Evolutionary conservation across 1,284 basidiomycete genomes (phyloP), one percentile per base, ranked within the genome.

Genomic region (Leccinum subfulvum): DNA sequence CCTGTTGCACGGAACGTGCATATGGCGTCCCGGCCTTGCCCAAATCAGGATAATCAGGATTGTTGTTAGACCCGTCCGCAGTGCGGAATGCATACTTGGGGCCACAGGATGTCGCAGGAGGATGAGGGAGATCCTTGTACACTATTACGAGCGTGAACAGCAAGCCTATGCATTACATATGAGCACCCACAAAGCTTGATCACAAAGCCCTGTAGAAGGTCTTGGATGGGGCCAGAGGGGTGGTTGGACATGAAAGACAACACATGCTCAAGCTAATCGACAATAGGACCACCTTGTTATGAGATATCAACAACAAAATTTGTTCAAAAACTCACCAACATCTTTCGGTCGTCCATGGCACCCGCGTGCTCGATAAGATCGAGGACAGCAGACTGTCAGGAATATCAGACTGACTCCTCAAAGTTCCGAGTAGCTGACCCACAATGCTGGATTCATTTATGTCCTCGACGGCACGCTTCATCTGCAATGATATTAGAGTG

Each of bases 91-190:
- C 82, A 66, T 84, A 88, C 56, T 83, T 67, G 30, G 81, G 77
- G 9, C 90, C 85, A 39, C 92, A 77, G 67, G 81, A 86, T 2
- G 90, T 87, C 4, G 84, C 76, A 6, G 91, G 82, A 3, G 92
- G 92, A 72, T 94, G 92, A 0, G 84, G 76, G 37, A 94, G 80
- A 67, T 94, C 91, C 69, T 88, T 86, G 75, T 91, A 93, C 61
- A 92, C 90, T 89, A 66, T 4, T 56, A 47, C 18, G 3, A 35
- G 16, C 4, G 35, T 67, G 49, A 66, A 68, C 56, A 13, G 18
- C 55, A 56, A 13, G 14, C 56, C 14, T 28, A 57, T 13, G 33
- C 10, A 21, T 3, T n/a, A 39, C 21, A 9, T 1, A 14, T 9
- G 14, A 49, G 53, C 13, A 80, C 88, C 66, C 65, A 91, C 90